These are phyloP conservation scores for Fusarium sp. DNA, from an alignment of 2,329 filamentous ascomycete species.

Conservation along the genomic window DNA sequence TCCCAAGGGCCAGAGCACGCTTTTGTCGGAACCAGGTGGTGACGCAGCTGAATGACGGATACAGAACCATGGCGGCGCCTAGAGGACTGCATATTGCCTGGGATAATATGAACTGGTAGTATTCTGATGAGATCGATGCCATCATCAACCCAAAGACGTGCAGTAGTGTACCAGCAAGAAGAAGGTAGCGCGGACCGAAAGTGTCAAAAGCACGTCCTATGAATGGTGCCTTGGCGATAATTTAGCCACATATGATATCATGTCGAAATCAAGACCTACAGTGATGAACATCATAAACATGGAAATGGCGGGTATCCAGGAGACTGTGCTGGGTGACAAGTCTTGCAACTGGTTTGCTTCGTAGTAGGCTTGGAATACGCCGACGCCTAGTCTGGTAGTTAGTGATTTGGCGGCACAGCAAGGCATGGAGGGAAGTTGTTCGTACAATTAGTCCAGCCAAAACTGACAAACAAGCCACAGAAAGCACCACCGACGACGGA, in stretches of 20 bases:
- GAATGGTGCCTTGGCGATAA: too few relatives aligned
- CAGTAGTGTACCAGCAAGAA: background rate
- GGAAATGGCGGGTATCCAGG: background rate
- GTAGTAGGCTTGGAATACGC: background rate
- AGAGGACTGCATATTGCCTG: background rate
- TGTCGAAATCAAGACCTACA: too few relatives aligned
- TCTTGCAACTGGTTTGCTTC: background rate
- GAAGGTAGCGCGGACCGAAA: background rate
- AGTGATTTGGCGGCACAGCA: background rate
- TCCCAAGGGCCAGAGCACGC: background rate
- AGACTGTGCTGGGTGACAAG: background rate
- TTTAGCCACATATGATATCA: too few relatives aligned
- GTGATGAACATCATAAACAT: background rate
- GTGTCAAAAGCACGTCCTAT: background rate
- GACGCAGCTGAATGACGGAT: background rate
- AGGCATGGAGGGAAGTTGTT: too few relatives aligned
- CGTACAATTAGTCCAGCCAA: background rate
- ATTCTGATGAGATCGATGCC: background rate
- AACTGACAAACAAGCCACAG: background rate
- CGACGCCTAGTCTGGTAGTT: background rate
- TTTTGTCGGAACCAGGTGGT: background rate
- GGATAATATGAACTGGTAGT: background rate
- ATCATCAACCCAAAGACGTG: background rate
- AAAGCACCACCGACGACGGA: fast-evolving
- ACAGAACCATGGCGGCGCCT: background rate